Conservation (phyloP, 257 asterid species). For the Schizonepeta tenuifolia region DNA sequence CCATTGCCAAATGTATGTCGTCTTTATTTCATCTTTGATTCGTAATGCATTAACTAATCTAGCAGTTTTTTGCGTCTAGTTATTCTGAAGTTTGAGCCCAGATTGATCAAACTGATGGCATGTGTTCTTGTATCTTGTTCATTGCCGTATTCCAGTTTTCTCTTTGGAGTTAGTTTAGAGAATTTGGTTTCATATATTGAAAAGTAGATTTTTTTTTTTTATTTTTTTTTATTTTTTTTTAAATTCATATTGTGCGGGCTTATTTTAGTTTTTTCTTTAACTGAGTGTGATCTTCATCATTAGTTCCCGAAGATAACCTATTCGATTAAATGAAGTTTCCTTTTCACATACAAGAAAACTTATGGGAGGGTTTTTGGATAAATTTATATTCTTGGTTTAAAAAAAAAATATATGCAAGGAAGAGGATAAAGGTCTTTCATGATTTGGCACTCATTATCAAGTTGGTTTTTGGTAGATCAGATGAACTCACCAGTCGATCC, state of each 20-base stretch:
- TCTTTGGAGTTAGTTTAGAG: neutral
- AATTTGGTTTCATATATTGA: neutral
- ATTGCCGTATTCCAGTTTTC: neutral
- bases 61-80: neutral
- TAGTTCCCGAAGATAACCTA: neutral
- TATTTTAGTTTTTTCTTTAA: neutral
- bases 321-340: neutral
- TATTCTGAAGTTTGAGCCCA: neutral
- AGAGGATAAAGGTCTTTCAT: neutral
- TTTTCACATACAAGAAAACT: neutral
- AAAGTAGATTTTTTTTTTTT: neutral
- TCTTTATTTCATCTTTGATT: neutral
- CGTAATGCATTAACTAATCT: neutral
- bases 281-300: neutral
- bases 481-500: constrained; percentile 63
- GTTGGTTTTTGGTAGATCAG: constrained; percentile 73
- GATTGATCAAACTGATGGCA: neutral
- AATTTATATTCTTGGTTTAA: neutral
- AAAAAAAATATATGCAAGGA: neutral
- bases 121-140: neutral
- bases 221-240: neutral
- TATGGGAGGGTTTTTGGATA: neutral
- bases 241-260: neutral
- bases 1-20: constrained; percentile 82
- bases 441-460: constrained; percentile 27